Conservation (phyloP, 768 basidiomycete genomes). For the Leucosporidium creatinivorum region DNA sequence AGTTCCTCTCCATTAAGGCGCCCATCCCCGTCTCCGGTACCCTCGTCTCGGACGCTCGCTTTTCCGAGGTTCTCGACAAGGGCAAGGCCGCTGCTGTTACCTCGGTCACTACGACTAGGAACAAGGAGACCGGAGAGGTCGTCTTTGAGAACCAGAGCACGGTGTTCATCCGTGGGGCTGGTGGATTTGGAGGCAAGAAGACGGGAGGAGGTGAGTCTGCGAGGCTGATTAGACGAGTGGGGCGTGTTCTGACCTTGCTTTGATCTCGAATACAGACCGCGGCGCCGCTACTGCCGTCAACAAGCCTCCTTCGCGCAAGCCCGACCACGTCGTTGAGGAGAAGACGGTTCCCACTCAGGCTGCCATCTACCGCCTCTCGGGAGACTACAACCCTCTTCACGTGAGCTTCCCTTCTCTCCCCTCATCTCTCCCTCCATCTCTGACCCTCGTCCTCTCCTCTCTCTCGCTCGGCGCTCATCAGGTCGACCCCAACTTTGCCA, state of each 20-base stretch:
- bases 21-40: constrained; percentile 79
- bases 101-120: constrained; percentile 65
- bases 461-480: constrained; percentile 79
- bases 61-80: constrained; percentile 48
- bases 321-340: constrained; percentile 83
- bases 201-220: constrained; percentile 59
- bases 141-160: constrained; percentile 91
- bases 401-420: neutral
- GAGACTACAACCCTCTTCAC: constrained; percentile 78
- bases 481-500: constrained; percentile 86
- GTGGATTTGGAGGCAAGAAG: constrained; percentile 93
- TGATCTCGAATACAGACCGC: constrained; percentile 56
- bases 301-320: constrained; percentile 66
- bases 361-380: constrained; percentile 84
- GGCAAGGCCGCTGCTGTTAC: constrained; percentile 88
- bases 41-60: constrained; percentile 67
- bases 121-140: constrained; percentile 66
- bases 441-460: constrained; percentile 77
- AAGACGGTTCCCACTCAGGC: constrained; percentile 75
- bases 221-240: neutral
- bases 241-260: neutral
- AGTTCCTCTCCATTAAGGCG: constrained; percentile 74
- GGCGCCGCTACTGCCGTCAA: constrained; percentile 80
- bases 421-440: constrained; percentile 46
- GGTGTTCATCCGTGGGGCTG: constrained; percentile 82